Base-by-base conservation (phyloP, 1,284 basidiomycete species). In the Boletus albobrunnescens region DNA sequence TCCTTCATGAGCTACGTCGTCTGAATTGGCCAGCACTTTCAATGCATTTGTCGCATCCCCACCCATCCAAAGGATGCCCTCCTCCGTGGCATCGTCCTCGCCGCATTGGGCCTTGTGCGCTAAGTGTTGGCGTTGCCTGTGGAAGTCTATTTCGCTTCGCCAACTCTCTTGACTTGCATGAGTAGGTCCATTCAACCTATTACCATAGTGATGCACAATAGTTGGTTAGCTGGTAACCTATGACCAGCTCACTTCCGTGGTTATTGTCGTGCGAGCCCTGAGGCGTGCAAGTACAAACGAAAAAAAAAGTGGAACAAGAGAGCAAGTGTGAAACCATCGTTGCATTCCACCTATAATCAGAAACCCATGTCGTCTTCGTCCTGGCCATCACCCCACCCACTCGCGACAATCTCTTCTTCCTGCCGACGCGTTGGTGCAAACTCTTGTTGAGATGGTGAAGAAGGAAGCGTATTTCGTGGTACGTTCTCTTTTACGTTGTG, bases 331-430 rank as follows among this genome's bases (percentile, higher is more conserved):
- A 22, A 42, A 33, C 30, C 20, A 24, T 30, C 30, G 24, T 23
- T 27, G 14, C 28, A 36, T 41, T 31, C 43, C 30, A 37, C 20
- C 9, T 22, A 27, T 42, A 41, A 35, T 64, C 48, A 65, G 38
- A 62, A 62, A 20, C 81, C 79, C 76, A 83, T 84, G 38, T 76
- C 79, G 57, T 83, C 81, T 53, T 81, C 82, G 47, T 77, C 78
- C 33, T 71, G 77, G 35, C 72, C 78, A 37, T 79, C 80, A 37
- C 80, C 81, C 79, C 81, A 82, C 23, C 81, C 79, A 52, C 75
- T 76, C 1, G 75, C 77, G 28, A 75, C 69, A 4, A 74, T 58
- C 54, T 81, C 81, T 60, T 83, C 82, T 50, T 83, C 80, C 31
- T 73, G 69, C 12, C 60, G 68, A 45, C 62, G 65, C 22, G 58